These are phyloP conservation scores for Cryptosporidium sp. DNA, from an alignment of 169 alveolate genomes.

Conservation along the genomic window DNA sequence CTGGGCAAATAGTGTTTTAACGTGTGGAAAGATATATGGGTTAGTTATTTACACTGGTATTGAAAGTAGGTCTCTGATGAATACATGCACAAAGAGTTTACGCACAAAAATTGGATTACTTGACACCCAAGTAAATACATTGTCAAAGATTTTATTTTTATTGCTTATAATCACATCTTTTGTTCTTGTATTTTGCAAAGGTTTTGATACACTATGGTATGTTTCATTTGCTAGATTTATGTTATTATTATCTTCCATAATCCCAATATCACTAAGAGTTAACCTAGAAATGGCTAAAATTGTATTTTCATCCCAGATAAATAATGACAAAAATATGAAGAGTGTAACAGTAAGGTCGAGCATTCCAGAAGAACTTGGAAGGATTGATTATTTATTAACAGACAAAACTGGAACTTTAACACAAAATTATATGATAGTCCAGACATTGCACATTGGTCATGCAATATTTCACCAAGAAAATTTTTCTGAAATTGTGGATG, in stretches of 20 bases:
- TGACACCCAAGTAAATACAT: conserved; percentile 83
- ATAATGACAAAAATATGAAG: conserved; percentile 91
- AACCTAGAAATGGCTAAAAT: conserved; percentile 97
- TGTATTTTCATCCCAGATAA: conserved; percentile 88
- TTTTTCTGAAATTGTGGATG: conserved; percentile 77
- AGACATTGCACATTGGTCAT: conserved; percentile 81
- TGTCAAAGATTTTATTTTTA: conserved; percentile 81
- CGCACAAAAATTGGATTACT: conserved; percentile 81
- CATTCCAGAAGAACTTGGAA: conserved; percentile 97
- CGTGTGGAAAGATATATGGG: conserved; percentile 93
- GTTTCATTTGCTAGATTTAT: conserved; percentile 87
- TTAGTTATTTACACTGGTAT: conserved; percentile 94
- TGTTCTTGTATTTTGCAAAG: conserved; percentile 79
- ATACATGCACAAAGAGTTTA: conserved; percentile 76
- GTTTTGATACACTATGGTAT: conserved; percentile 83
- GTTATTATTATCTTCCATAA: conserved; percentile 93
- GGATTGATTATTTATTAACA: conserved; percentile 93
- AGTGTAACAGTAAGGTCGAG: conserved; percentile 93
- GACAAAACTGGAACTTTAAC: conserved; percentile 99
- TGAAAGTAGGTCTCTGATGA: conserved; percentile 91
- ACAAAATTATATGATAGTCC: conserved; percentile 95
- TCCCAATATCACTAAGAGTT: conserved; percentile 97
- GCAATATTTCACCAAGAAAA: conserved; percentile 60
- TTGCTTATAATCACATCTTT: conserved; percentile 80
- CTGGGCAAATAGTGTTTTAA: conserved; percentile 96